Conservation (phyloP, 805 yeast species). For the Ogataea philodendri region DNA sequence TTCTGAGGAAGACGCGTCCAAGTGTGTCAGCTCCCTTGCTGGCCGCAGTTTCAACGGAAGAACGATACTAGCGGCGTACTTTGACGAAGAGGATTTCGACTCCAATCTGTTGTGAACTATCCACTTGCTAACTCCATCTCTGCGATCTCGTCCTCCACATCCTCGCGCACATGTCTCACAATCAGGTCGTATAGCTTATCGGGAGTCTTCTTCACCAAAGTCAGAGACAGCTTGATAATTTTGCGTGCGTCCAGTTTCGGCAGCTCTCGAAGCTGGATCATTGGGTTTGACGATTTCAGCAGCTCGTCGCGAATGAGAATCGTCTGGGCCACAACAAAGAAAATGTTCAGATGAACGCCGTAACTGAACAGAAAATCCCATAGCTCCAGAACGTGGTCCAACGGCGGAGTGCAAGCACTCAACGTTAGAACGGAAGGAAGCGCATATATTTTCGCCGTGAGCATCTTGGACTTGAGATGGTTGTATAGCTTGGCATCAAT, state of each 20-base stretch:
- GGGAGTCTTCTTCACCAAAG: slow-evolving; percentile 76
- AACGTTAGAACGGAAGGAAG: slow-evolving; percentile 80
- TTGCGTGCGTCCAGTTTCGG: slow-evolving; percentile 72
- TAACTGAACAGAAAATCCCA: slow-evolving; percentile 94
- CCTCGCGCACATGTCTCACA: slow-evolving; percentile 61
- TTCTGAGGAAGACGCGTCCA: slow-evolving; percentile 46
- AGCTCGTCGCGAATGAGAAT: slow-evolving; percentile 64
- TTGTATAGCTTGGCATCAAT: slow-evolving; percentile 71
- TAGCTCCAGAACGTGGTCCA: slow-evolving; percentile 66
- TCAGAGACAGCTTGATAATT: slow-evolving; percentile 72
- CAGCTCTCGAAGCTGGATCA: slow-evolving; percentile 68
- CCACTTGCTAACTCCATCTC: slow-evolving; percentile 20
- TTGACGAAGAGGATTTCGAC: slow-evolving; percentile 58
- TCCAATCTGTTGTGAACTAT: slow-evolving; percentile 35
- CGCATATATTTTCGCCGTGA: slow-evolving; percentile 85
- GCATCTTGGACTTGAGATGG: slow-evolving; percentile 56
- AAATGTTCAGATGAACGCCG: slow-evolving; percentile 83
- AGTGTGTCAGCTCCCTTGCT: slow-evolving; percentile 54
- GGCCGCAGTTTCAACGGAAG: slow-evolving; percentile 71
- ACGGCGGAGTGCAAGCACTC: slow-evolving; percentile 86
- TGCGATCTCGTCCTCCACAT: slow-evolving; percentile 30
- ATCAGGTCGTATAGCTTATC: slow-evolving; percentile 60
- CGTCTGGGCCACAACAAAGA: slow-evolving; percentile 81
- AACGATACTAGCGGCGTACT: slow-evolving; percentile 61
- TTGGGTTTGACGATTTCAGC: slow-evolving; percentile 64